Conservation (phyloP, 495 filamentous ascomycete genomes). For the Penicillium pancosmium region DNA sequence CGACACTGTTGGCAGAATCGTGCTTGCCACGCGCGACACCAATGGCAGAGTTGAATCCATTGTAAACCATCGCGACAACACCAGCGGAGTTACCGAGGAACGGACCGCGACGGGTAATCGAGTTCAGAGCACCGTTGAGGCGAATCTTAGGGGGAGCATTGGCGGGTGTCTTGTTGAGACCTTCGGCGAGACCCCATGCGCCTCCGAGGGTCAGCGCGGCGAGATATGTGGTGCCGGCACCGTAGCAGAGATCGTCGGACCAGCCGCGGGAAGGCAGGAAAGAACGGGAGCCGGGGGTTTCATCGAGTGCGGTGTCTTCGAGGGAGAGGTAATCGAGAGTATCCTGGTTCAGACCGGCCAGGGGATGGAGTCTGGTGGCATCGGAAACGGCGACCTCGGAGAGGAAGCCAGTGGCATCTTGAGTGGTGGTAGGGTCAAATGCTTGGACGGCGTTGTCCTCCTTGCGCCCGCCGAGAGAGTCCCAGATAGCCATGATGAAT, state of each 20-base stretch:
- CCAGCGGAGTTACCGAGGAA: slow-evolving; percentile 95
- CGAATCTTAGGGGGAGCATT: slow-evolving; percentile 85
- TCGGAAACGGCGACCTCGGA: slow-evolving; percentile 71
- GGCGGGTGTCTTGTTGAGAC: slow-evolving; percentile 69
- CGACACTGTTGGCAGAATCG: slow-evolving; percentile 84
- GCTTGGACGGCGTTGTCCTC: slow-evolving; percentile 59
- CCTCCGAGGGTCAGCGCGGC: slow-evolving; percentile 84
- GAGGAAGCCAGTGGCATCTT: slow-evolving; percentile 84
- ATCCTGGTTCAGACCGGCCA: slow-evolving; percentile 89
- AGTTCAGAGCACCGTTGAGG: slow-evolving; percentile 91
- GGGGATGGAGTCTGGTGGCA: slow-evolving; percentile 85
- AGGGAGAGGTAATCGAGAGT: slow-evolving; percentile 91
- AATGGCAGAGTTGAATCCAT: slow-evolving; percentile 88
- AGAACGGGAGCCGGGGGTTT: slow-evolving; percentile 83
- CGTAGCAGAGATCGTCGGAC: slow-evolving; percentile 97
- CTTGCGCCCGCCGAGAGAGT: slow-evolving; percentile 83
- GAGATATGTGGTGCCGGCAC: slow-evolving; percentile 91
- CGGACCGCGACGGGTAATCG: slow-evolving; percentile 88
- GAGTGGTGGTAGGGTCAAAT: slow-evolving; percentile 69
- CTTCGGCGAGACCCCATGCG: slow-evolving; percentile 88
- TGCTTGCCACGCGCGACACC: slow-evolving; percentile 87
- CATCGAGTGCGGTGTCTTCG: slow-evolving; percentile 86
- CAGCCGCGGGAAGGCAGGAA: slow-evolving; percentile 93
- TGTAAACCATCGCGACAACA: slow-evolving; percentile 93
- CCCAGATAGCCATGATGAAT: slow-evolving; percentile 77